Evolutionary conservation across 768 basidiomycete species (phyloP).

Genomic region (Russula sp.): DNA sequence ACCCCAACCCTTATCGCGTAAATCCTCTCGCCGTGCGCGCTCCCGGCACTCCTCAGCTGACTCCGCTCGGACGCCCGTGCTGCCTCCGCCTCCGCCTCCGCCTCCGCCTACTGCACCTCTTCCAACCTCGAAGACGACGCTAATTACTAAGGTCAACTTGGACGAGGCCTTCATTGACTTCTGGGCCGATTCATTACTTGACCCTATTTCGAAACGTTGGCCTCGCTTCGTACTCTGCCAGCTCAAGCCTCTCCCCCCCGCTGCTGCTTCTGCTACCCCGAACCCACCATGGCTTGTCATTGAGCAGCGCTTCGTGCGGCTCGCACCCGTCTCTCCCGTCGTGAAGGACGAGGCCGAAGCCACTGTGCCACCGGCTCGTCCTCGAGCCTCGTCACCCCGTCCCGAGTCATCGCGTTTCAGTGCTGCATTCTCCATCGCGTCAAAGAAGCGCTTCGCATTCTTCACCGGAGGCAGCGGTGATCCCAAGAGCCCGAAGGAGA

Average conservation of each 20-base stretch:
- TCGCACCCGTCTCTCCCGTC: conserved; percentile 22
- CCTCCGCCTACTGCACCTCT: not conserved
- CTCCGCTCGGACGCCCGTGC: conserved; percentile 5
- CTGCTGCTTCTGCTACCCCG: conserved; percentile 26
- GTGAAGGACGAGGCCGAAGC: conserved; percentile 4
- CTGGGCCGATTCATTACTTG: conserved; percentile 67
- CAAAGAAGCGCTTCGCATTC: conserved; percentile 59
- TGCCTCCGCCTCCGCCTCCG: not conserved
- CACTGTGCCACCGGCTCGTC: not conserved
- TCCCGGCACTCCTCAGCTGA: conserved; percentile 26
- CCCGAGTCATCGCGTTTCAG: conserved; percentile 28
- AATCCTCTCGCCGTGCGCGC: conserved; percentile 27
- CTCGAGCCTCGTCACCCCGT: conserved; percentile 27
- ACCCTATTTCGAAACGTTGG: conserved; percentile 58
- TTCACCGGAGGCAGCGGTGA: conserved; percentile 34
- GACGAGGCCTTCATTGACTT: conserved; percentile 83
- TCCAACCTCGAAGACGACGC: conserved; percentile 31
- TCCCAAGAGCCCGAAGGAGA: conserved; percentile 29
- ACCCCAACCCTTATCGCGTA: conserved; percentile 24
- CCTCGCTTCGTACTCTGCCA: conserved; percentile 66
- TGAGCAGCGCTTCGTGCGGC: conserved; percentile 49
- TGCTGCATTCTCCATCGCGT: conserved; percentile 38
- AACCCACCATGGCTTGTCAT: conserved; percentile 61
- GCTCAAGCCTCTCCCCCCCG: conserved; percentile 37
- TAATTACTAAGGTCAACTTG: conserved; percentile 45